Percentiles rank a stretch among this genome's conserved stretches.
These are phyloP conservation scores for Plasmodium cynomolgi DNA, from an alignment of 169 alveolate species.

Conservation along the genomic window DNA sequence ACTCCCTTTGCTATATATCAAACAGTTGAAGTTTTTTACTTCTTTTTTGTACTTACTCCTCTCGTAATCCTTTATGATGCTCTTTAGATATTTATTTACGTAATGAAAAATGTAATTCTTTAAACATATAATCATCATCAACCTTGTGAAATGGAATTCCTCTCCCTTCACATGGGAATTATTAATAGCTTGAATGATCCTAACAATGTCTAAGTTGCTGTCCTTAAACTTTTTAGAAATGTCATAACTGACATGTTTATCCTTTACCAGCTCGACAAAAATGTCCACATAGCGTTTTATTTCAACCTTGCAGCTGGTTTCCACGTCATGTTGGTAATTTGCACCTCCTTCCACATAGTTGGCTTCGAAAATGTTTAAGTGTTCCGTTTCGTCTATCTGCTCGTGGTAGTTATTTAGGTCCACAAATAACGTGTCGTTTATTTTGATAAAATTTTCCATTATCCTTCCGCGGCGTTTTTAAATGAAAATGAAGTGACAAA, in stretches of 20 bases:
- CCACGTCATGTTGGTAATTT: not conserved
- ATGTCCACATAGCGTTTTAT: conserved; percentile 47
- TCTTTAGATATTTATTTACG: conserved; percentile 36
- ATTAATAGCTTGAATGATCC: conserved; percentile 55
- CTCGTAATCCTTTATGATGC: conserved; percentile 26
- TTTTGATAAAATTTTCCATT: conserved; percentile 33
- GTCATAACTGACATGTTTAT: conserved; percentile 32
- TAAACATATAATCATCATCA: conserved; percentile 70
- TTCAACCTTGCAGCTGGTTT: conserved; percentile 8
- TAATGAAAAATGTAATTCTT: conserved; percentile 34
- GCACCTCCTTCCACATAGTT: conserved; percentile 5
- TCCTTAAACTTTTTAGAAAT: conserved; percentile 20
- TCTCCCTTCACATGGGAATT: conserved; percentile 30
- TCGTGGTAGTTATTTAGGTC: conserved; percentile 43
- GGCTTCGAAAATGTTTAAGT: conserved; percentile 43
- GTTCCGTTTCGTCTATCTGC: conserved; percentile 40
- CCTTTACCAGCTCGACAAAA: conserved; percentile 43
- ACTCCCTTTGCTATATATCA: conserved; percentile 51
- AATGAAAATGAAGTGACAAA: not conserved
- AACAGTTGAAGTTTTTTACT: conserved; percentile 28
- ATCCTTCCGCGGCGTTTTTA: not conserved
- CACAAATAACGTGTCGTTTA: conserved; percentile 30
- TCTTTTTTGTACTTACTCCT: conserved; percentile 48
- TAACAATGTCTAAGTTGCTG: conserved; percentile 31
- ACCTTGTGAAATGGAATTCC: conserved; percentile 46